Evolutionary conservation across 1,284 basidiomycete species (phyloP), one percentile per base, ranked within the genome.

Genomic region (Xanthoconium separans): DNA sequence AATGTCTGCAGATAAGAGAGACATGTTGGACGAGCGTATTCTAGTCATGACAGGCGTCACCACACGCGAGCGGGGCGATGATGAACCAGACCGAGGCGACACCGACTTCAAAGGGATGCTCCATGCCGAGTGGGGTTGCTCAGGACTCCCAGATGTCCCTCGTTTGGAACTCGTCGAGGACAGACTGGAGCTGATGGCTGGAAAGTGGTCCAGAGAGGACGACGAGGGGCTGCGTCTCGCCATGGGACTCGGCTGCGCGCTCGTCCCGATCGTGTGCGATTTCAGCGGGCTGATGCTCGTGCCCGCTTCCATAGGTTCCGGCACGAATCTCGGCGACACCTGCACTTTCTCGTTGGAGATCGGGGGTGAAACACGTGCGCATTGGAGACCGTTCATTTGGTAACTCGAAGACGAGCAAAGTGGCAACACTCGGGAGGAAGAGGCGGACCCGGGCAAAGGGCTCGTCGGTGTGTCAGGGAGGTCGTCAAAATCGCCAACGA

Each of bases 401-500:
- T 52, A 13, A 42, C 42, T 48, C 33, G 51, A 34, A 9, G 61
- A 50, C 30, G 59, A 56, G 22, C 51, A 47, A 44, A 34, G 44
- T 41, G 53, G 39, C 3, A 54, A 56, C 13, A 42, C 34, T 2
- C 55, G 42, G 0, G 49, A 51, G 8, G 59, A 50, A 24, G 44
- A 34, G 33, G 4, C 45, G n/a, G 64, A 56, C 30, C 37, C 47
- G 4, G 54, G 46, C 27, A 3, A 40, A 13, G 56, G 54, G 27
- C 65, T 60, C 18, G 51, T 33, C 3, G 60, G 54, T 34, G 64
- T 56, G n/a, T 54, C 52, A 30, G 62, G 66, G 13, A 71, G 61
- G 46, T 79, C 77, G 51, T 84, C 82, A 51, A 82, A 79, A 56
- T 86, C 81, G 22, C 71, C 78, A 55, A 79, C 77, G 57, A 85